Evolutionary conservation across 1,139 yeast genomes (phyloP).

Genomic region (Geotrichum histeridarum): DNA sequence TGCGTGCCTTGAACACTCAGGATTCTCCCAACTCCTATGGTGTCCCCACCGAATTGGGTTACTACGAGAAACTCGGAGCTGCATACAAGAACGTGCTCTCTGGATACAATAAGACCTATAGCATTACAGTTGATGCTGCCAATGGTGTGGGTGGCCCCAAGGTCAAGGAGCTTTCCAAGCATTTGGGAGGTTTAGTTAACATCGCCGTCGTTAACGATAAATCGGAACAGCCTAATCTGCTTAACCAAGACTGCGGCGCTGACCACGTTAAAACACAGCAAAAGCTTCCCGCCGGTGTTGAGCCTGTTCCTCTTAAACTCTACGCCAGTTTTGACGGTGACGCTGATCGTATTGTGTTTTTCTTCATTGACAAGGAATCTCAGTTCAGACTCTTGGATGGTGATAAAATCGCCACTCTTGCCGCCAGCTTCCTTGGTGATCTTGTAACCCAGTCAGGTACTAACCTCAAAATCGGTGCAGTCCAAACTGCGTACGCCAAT

Average conservation of each 20-base stretch:
- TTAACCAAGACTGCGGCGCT: constrained; percentile 88
- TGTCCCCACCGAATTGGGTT: constrained; percentile 59
- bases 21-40: constrained; percentile 49
- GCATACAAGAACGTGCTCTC: constrained; percentile 42
- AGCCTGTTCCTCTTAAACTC: constrained; percentile 41
- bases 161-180: constrained; percentile 44
- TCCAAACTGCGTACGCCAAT: constrained; percentile 97
- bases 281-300: constrained; percentile 60
- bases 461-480: constrained; percentile 61
- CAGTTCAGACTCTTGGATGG: constrained; percentile 79
- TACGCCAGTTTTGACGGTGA: constrained; percentile 94
- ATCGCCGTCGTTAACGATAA: constrained; percentile 55
- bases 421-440: constrained; percentile 63
- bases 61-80: constrained; percentile 57
- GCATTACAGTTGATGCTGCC: constrained; percentile 77
- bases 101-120: constrained; percentile 30
- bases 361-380: constrained; percentile 49
- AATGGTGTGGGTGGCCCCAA: constrained; percentile 95
- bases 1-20: constrained; percentile 62
- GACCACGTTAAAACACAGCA: constrained; percentile 92
- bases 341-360: constrained; percentile 90
- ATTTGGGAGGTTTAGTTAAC: constrained; percentile 42
- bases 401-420: constrained; percentile 82
- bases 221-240: constrained; percentile 49
- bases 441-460: constrained; percentile 42